Evolutionary conservation across 106 monocot genomes (phyloP), one percentile per base, ranked within the genome.

Genomic region (Chionographis japonica): DNA sequence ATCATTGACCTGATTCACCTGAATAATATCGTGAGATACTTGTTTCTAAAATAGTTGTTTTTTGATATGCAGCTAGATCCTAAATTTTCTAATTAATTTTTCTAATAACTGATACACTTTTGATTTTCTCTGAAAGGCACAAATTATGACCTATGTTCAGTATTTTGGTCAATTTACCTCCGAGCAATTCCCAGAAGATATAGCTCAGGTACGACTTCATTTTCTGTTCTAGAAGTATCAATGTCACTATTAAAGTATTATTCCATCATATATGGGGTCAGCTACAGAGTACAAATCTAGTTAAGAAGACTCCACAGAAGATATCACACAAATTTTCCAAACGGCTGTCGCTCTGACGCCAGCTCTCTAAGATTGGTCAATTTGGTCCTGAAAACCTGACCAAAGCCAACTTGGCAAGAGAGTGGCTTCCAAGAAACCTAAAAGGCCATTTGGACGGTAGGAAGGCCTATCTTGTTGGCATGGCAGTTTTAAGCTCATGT

Each of bases 141-240:
- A 97, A 89, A 86, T 77, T 54, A 64, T 83, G 89, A 92, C 97
- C 56, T 97, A 92, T 85, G 92, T 97, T 56, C 92, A 97, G 68
- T 92, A 89, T 72, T 92, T 97, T 80, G 89, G 86, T 57, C 97
- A 97, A 74, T 97, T 97, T 72, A 92, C 92, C 37, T 86, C 92
- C 40, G 97, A 92, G 56, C 83, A 79, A 75, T 97, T 97, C 66
- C 97, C 92, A 55, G 97, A 97, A 80, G 97, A 92, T 77, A 66
- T 97, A 65, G 84, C 92, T 62, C 92, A 97, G 92, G 97, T 97
- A 81, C 59, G 41, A 38, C 16, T 51, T 35, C 60, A 58, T 62
- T 54, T 58, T 42, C 56, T 6, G 12, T 18, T 54, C 15, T 53
- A 10, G 17, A 16, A 41, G 2, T n/a, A n/a, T n/a, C n/a, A n/a